A percentile compares a stretch with the other conserved stretches of the same genome.
These are phyloP conservation scores for Caryopteris hybrid DNA, from an alignment of 305 asterid genomes.

Conservation along the genomic window DNA sequence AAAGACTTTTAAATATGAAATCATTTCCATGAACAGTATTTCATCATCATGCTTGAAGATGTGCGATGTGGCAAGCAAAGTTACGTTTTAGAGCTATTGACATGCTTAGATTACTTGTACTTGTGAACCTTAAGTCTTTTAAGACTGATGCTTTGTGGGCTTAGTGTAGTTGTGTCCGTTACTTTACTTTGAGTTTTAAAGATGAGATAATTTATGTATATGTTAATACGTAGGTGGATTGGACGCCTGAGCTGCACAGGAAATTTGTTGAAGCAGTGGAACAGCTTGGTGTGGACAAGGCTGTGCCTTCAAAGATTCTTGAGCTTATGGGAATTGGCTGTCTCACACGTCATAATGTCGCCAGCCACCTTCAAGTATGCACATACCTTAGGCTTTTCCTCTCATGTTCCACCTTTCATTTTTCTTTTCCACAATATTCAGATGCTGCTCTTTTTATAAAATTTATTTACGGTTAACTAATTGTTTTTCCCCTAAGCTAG, in stretches of 20 bases:
- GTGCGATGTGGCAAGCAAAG: neutral
- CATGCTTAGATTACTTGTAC: neutral
- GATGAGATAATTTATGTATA: constrained; percentile 21
- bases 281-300: constrained; percentile 89
- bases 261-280: constrained; percentile 90
- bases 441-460: neutral
- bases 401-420: neutral
- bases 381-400: neutral
- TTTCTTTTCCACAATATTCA: neutral
- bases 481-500: neutral
- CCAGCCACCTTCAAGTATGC: constrained; percentile 92
- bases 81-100: neutral
- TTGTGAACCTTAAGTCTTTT: neutral
- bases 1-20: neutral
- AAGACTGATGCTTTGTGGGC: neutral
- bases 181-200: constrained; percentile 12
- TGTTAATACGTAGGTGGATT: constrained; percentile 61
- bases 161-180: neutral
- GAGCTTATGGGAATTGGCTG: constrained; percentile 88
- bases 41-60: neutral
- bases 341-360: constrained; percentile 90
- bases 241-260: constrained; percentile 93
- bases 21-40: neutral
- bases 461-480: too few relatives aligned
- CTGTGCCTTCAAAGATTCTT: constrained; percentile 89